A percentile compares a stretch with the other conserved stretches of the same genome.
phyloP scores from a whole-genome alignment of 306 rosid species.

The Lupinus albus region DNA sequence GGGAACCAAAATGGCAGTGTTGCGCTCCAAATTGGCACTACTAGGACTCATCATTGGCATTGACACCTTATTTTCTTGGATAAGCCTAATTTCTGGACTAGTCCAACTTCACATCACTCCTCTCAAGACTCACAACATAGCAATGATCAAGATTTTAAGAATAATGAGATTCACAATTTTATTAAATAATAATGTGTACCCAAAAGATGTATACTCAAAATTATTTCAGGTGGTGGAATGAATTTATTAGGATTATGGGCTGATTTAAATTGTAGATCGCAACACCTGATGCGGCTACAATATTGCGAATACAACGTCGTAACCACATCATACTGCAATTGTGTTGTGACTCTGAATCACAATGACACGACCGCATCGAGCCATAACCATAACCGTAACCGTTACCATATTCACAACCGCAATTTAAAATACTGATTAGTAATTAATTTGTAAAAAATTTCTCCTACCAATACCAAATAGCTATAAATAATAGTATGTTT shows the following conservation, averaged over 20 bases:
- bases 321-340: no score
- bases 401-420: no score
- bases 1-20: constrained; percentile 24
- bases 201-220: background rate
- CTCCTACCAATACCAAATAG: background rate
- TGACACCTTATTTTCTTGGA: constrained; percentile 6
- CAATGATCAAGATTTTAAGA: constrained; percentile 22
- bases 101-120: constrained; percentile 31
- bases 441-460: background rate
- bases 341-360: no score
- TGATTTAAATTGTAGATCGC: no score
- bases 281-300: no score
- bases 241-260: no score
- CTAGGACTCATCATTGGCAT: constrained; percentile 15
- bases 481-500: no score
- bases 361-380: no score
- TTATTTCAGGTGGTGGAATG: constrained; percentile 24
- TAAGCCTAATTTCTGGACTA: background rate
- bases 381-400: no score
- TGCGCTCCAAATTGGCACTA: constrained; percentile 38
- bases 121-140: constrained; percentile 20
- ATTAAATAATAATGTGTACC: background rate
- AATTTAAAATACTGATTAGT: no score
- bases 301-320: no score
- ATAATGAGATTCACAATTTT: background rate